Base-by-base conservation (phyloP, 2,329 filamentous ascomycete species). In the Alternaria hordeiaustralica region DNA sequence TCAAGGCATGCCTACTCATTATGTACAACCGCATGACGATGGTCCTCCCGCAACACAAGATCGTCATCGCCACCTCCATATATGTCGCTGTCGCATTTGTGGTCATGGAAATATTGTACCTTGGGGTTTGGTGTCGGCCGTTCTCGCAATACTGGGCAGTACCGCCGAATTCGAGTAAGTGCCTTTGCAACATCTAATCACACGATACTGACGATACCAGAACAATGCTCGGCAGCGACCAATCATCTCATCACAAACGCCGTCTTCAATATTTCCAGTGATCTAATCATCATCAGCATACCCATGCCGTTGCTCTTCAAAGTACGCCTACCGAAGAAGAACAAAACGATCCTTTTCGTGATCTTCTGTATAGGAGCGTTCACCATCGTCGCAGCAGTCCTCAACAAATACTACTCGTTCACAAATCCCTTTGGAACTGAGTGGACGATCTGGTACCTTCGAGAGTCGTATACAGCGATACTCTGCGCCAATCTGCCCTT, bases 401-500 rank as follows among this genome's bases (percentile, higher is more conserved):
- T 90, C 15, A 89, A 88, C 78, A 88, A 89, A 63, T 87, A 87
- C 71, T 88, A 88, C 77, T 87, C 86, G 47, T 88, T 90, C 63
- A 83, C 79, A 15, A 77, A 87, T 20, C 86, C 86, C 1, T 89
- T 87, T 72, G 86, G 85, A 3, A 79, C 81, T 13, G 76, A 85
- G 41, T 90, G 88, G 81, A 83, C 87, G 0, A 85, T 85, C 67
- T 90, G 87, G 87, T 88, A 80, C 60, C 83, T 87, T 9, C 83
- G 87, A 26, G 88, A 90, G 71, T 83, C 84, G 12, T 86, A 84
- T 47, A 88, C 88, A 0, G 86, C 87, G 6, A 82, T 90, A 44
- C 82, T 88, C 53, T 87, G 89, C 15, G 84, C 87, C 26, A 90
- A 90, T 63, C 80, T 90, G 6, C 87, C 88, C 0, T 85, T 89